These are phyloP conservation scores for Hyphopichia homilentoma DNA, from an alignment of 805 yeast genomes.

Conservation along the genomic window DNA sequence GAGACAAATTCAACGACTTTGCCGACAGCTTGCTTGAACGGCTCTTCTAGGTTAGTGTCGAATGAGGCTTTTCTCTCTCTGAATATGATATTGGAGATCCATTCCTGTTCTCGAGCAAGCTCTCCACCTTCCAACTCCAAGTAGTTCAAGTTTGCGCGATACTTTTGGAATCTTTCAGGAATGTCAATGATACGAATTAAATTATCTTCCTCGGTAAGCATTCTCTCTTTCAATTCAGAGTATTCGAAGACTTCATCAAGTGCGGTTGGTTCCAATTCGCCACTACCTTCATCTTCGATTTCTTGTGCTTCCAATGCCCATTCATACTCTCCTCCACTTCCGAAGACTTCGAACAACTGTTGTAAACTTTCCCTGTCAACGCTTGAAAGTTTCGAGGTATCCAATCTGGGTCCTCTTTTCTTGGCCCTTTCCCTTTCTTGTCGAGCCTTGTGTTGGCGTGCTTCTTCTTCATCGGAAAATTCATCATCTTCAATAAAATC, in stretches of 20 bases:
- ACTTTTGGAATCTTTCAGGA: conserved; percentile 87
- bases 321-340: conserved; percentile 94
- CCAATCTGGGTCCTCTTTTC: conserved; percentile 41
- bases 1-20: conserved; percentile 69
- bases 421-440: conserved; percentile 30
- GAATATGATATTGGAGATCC: conserved; percentile 70
- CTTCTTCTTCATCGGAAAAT: conserved; percentile 80
- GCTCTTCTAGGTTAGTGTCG: conserved; percentile 36
- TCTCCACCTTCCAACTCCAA: conserved; percentile 70
- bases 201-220: conserved; percentile 92
- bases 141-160: conserved; percentile 62
- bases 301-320: conserved; percentile 96
- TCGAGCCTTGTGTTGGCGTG: conserved; percentile 29
- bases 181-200: conserved; percentile 78
- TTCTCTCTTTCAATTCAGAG: conserved; percentile 82
- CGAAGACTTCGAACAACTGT: conserved; percentile 92
- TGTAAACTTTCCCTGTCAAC: conserved; percentile 88
- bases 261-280: conserved; percentile 55
- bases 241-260: conserved; percentile 92
- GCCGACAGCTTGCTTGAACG: conserved; percentile 67
- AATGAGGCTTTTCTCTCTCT: conserved; percentile 51
- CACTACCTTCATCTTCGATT: conserved; percentile 51
- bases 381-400: conserved; percentile 55
- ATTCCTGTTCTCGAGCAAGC: conserved; percentile 65
- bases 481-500: conserved; percentile 98